Base-by-base conservation (phyloP, 208 protist genomes). In the Endotrypanum monterogeii region DNA sequence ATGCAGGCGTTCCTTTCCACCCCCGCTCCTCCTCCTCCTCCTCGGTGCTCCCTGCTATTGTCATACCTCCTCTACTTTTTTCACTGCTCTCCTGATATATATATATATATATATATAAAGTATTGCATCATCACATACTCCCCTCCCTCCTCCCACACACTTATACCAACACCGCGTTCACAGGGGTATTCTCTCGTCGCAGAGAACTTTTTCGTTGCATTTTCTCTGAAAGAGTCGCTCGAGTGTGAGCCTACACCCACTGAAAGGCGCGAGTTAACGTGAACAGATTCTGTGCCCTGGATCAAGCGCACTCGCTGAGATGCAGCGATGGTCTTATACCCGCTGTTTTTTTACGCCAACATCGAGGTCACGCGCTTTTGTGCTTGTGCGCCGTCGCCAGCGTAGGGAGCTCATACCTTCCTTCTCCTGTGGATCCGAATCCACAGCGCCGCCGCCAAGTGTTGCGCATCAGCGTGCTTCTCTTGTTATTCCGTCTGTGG, bases 401-500 rank as follows among this genome's bases (percentile, higher is more conserved):
- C 28, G 20, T 2, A 30, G 60, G 35, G 60, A 1, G 14, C 6
- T 30, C 60, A 30, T 28, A 18, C 11, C 37, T 37, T 48, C 60
- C 2, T 48, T 23, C 2, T 18, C 37, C 32, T 8, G 41, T 23
- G 23, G 35, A 14, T 41, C 60, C 60, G 18, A 11, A 8, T 25
- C 12, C 20, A 25, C 41, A 67, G 48, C 39, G 48, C 51, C 48
- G 20, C 35, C 52, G 23, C 25, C 3, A 7, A 39, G 68, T 8
- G 39, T 79, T 0, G 11, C 14, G 35, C 52, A 50, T 18, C 76
- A 70, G 14, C 69, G 55, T 1, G 56, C 46, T 18, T n/a, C 30
- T 51, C 12, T 80, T 20, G 41, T 83, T 25, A 86, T 91, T 46
- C 79, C 78, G 3, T 73, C 79, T 3, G 81, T 88, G 32, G 83